These are phyloP conservation scores for Nematocida major DNA, from an alignment of 371 early-diverging fungal genomes.

Conservation along the genomic window DNA sequence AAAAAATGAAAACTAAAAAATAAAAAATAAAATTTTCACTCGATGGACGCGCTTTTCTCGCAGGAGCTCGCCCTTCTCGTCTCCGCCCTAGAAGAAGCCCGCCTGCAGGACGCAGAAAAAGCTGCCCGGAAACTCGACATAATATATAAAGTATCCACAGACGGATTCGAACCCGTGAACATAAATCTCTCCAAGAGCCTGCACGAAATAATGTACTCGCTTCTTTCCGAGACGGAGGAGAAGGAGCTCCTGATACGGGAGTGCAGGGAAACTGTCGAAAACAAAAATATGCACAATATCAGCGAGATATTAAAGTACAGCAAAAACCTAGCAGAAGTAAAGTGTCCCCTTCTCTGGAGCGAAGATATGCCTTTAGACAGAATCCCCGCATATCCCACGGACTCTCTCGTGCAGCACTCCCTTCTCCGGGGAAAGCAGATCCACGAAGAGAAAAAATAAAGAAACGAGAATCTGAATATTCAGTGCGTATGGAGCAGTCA, in stretches of 20 bases:
- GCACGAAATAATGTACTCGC: neutral
- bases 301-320: conserved; percentile 11
- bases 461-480: too few species aligned
- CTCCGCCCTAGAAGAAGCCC: neutral
- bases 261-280: neutral
- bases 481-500: too few species aligned
- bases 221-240: conserved; percentile 23
- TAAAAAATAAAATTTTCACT: neutral
- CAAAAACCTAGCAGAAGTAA: neutral
- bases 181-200: neutral
- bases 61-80: neutral
- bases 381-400: conserved; percentile 42
- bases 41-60: neutral
- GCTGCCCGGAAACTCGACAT: conserved; percentile 14
- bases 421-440: neutral
- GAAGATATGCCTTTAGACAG: conserved; percentile 20
- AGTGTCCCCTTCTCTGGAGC: conserved; percentile 42
- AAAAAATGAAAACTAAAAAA: conserved; percentile 37
- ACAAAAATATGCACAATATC: neutral
- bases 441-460: too few species aligned
- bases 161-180: conserved; percentile 42
- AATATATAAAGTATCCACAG: conserved; percentile 1
- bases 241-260: conserved; percentile 33
- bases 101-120: neutral
- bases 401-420: conserved; percentile 31